These are phyloP conservation scores for Beauveria rudraprayagi DNA, from an alignment of 2,329 filamentous ascomycete genomes.

Conservation along the genomic window DNA sequence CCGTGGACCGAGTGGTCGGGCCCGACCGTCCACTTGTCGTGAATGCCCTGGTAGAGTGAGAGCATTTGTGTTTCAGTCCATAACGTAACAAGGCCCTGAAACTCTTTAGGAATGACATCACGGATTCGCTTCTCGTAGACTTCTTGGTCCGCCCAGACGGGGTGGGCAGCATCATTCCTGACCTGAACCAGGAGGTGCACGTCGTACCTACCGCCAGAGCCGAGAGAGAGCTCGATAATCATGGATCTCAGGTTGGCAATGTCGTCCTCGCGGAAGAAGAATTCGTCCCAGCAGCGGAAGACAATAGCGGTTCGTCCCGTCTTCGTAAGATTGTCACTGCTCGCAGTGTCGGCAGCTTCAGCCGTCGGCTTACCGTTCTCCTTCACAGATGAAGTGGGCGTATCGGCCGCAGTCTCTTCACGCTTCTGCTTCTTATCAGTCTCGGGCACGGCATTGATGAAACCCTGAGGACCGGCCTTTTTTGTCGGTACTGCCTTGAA, in stretches of 20 bases:
- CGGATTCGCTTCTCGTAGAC: slow-evolving; percentile 59
- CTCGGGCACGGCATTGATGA: slow-evolving; percentile 37
- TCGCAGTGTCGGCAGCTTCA: background rate
- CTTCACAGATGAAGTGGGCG: slow-evolving; percentile 14
- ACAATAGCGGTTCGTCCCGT: slow-evolving; percentile 66
- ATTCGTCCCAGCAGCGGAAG: slow-evolving; percentile 75
- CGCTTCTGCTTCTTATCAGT: slow-evolving; percentile 10
- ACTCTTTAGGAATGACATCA: slow-evolving; percentile 70
- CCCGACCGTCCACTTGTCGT: slow-evolving; percentile 61
- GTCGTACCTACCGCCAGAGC: slow-evolving; percentile 79
- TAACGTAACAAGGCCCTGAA: slow-evolving; percentile 77
- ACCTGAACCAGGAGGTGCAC: slow-evolving; percentile 81
- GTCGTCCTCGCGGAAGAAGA: slow-evolving; percentile 70
- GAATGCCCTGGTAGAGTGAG: slow-evolving; percentile 78
- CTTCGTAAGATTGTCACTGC: slow-evolving; percentile 22
- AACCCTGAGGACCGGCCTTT: slow-evolving; percentile 38
- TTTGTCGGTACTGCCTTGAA: slow-evolving; percentile 47
- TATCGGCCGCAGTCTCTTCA: background rate
- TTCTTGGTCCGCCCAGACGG: slow-evolving; percentile 69
- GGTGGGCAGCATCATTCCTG: slow-evolving; percentile 63
- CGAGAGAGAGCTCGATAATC: slow-evolving; percentile 72
- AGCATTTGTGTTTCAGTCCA: slow-evolving; percentile 96
- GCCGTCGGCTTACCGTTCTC: slow-evolving; percentile 10
- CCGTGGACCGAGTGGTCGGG: slow-evolving; percentile 74
- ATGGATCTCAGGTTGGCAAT: slow-evolving; percentile 75